phyloP scores from a whole-genome alignment of 2,329 filamentous ascomycete species.

The Sphaerulina populicola region DNA sequence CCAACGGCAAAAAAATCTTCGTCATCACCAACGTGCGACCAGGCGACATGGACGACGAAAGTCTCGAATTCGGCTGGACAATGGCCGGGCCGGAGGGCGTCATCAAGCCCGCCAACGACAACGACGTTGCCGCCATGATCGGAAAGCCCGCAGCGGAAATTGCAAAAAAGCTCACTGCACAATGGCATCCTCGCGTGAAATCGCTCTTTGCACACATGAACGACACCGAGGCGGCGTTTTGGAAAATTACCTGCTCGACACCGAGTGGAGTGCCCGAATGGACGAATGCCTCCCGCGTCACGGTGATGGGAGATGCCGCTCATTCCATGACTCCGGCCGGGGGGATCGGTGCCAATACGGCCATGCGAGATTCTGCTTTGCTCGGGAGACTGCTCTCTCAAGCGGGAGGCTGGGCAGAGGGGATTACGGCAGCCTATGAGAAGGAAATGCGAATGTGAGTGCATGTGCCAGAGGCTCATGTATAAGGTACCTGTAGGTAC shows the following conservation, averaged over 20 bases:
- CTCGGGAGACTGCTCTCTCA: conserved; percentile 47
- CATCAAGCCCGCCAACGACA: conserved; percentile 51
- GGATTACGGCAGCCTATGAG: conserved; percentile 36
- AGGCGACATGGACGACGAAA: conserved; percentile 51
- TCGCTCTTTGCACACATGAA: conserved; percentile 53
- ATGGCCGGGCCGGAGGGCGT: conserved; percentile 52
- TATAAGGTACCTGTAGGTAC: background rate
- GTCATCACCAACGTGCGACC: conserved; percentile 58
- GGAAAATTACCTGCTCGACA: conserved; percentile 58
- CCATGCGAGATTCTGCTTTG: conserved; percentile 48
- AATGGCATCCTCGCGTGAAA: conserved; percentile 51
- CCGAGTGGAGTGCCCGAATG: conserved; percentile 54
- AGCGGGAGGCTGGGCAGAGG: conserved; percentile 42
- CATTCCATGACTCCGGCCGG: conserved; percentile 51
- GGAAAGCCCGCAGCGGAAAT: conserved; percentile 51
- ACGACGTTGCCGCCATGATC: conserved; percentile 53
- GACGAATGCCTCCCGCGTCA: conserved; percentile 51
- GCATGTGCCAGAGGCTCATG: background rate
- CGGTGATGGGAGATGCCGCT: conserved; percentile 51
- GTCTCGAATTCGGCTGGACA: conserved; percentile 55
- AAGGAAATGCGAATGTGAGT: conserved; percentile 41
- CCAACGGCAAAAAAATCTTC: conserved; percentile 42
- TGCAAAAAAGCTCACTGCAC: conserved; percentile 46
- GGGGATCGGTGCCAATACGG: conserved; percentile 52
- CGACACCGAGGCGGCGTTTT: conserved; percentile 52